Conservation (phyloP, 805 yeast genomes). For the Hanseniaspora occidentalis region DNA sequence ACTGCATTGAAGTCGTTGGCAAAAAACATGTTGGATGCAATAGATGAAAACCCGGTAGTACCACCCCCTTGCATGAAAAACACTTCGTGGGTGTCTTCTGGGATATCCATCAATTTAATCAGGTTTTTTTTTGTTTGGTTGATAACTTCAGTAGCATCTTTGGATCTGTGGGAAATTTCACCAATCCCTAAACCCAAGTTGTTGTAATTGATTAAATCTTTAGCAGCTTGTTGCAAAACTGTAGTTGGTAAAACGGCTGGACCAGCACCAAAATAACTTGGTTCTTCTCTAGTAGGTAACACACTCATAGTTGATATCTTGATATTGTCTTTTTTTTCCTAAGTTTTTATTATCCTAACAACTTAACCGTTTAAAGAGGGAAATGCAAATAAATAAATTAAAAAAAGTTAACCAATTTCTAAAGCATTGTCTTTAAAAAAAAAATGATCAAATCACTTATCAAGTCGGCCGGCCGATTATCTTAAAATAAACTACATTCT, state of each 20-base stretch:
- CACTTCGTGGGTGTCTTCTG: constrained; percentile 79
- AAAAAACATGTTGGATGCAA: constrained; percentile 76
- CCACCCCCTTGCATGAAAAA: constrained; percentile 98
- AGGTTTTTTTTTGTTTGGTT: constrained; percentile 63
- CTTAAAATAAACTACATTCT: no score
- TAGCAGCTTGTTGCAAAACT: constrained; percentile 81
- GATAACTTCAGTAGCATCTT: constrained; percentile 65
- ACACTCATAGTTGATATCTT: not conserved
- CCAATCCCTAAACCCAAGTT: constrained; percentile 76
- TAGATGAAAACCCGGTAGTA: constrained; percentile 85
- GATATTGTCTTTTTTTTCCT: constrained; percentile 25
- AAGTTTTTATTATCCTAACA: not conserved
- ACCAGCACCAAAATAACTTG: constrained; percentile 94
- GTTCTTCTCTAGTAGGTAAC: constrained; percentile 39
- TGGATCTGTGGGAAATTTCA: constrained; percentile 91
- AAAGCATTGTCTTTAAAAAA: no score
- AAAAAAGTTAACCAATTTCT: no score
- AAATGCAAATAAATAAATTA: no score
- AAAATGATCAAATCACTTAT: not conserved
- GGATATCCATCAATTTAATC: constrained; percentile 53
- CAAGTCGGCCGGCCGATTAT: no score
- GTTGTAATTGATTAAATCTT: constrained; percentile 63
- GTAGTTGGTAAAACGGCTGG: constrained; percentile 84
- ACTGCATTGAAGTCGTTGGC: constrained; percentile 49
- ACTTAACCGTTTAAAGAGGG: not conserved